These are phyloP conservation scores for Nemania sp. DNA, from an alignment of 2,329 filamentous ascomycete genomes.

Conservation along the genomic window DNA sequence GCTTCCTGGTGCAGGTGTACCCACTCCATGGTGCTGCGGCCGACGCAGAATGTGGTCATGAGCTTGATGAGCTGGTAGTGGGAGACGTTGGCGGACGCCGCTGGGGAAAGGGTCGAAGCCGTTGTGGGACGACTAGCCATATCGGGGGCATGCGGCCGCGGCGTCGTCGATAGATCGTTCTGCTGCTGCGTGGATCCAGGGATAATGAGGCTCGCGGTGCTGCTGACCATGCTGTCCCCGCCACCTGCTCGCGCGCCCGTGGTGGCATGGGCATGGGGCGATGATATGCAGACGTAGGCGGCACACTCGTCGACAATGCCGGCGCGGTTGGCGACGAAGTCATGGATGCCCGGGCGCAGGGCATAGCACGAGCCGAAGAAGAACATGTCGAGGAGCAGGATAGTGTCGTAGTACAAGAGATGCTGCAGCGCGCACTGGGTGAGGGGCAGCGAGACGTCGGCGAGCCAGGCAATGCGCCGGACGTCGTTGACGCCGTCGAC, in stretches of 20 bases:
- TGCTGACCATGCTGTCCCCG: slow-evolving; percentile 6
- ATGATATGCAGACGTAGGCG: slow-evolving; percentile 69
- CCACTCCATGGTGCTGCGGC: slow-evolving; percentile 86
- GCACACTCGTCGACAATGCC: slow-evolving; percentile 85
- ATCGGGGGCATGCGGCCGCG: background rate
- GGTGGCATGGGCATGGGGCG: background rate
- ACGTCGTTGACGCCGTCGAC: slow-evolving; percentile 93
- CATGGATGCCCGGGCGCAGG: slow-evolving; percentile 73
- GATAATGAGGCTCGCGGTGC: slow-evolving; percentile 8
- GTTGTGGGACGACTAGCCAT: slow-evolving; percentile 5
- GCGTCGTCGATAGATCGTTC: slow-evolving; percentile 1
- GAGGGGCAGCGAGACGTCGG: slow-evolving; percentile 84
- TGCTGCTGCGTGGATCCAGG: background rate
- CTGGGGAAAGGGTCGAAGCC: background rate
- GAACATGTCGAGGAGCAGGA: slow-evolving; percentile 91
- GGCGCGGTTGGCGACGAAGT: slow-evolving; percentile 75
- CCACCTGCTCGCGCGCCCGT: background rate
- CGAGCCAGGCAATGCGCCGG: slow-evolving; percentile 79
- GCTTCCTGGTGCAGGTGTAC: slow-evolving; percentile 72
- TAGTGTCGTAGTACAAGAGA: slow-evolving; percentile 88
- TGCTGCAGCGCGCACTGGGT: slow-evolving; percentile 86
- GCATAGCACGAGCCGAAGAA: slow-evolving; percentile 93
- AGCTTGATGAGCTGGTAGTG: slow-evolving; percentile 76
- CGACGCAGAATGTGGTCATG: slow-evolving; percentile 82
- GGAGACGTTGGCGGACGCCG: slow-evolving; percentile 7